Conservation (phyloP, 345 rosid genomes). For the Moringa oleifera region DNA sequence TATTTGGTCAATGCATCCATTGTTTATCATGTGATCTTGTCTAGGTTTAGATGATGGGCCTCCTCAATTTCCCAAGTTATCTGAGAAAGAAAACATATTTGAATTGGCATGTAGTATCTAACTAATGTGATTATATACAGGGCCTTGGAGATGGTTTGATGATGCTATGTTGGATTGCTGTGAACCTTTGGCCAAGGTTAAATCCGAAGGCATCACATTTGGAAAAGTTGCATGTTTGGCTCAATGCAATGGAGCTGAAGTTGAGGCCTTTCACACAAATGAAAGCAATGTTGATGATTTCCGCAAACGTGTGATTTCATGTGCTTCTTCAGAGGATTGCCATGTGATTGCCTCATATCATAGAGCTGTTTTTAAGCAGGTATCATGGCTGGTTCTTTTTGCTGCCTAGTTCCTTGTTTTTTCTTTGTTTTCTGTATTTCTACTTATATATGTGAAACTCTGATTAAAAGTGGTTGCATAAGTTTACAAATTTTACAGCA, state of each 20-base stretch:
- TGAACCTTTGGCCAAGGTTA: conserved; percentile 27
- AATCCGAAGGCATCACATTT: conserved; percentile 25
- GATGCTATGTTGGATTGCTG: conserved; percentile 41
- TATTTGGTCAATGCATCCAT: too few relatives aligned
- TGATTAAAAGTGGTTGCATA: too few relatives aligned
- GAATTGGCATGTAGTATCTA: not conserved
- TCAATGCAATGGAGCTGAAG: conserved; percentile 31
- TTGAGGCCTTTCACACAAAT: conserved; percentile 23
- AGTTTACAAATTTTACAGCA: too few relatives aligned
- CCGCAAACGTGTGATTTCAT: conserved; percentile 18
- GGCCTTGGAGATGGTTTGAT: conserved; percentile 41
- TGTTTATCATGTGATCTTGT: too few relatives aligned
- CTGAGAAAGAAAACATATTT: not conserved
- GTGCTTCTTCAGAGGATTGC: conserved; percentile 21
- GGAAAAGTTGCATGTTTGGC: conserved; percentile 35
- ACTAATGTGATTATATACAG: too few relatives aligned
- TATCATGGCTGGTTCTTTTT: not conserved
- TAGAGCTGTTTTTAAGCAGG: conserved; percentile 30
- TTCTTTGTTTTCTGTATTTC: not conserved
- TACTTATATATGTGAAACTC: too few relatives aligned
- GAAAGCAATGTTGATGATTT: conserved; percentile 21
- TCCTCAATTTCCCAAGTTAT: not conserved
- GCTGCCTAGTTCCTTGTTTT: not conserved
- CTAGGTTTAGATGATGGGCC: too few relatives aligned
- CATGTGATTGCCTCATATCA: conserved; percentile 28